Evolutionary conservation across 2,329 filamentous ascomycete genomes (phyloP), one percentile per base, ranked within the genome.

Genomic region (Fusarium piperis): DNA sequence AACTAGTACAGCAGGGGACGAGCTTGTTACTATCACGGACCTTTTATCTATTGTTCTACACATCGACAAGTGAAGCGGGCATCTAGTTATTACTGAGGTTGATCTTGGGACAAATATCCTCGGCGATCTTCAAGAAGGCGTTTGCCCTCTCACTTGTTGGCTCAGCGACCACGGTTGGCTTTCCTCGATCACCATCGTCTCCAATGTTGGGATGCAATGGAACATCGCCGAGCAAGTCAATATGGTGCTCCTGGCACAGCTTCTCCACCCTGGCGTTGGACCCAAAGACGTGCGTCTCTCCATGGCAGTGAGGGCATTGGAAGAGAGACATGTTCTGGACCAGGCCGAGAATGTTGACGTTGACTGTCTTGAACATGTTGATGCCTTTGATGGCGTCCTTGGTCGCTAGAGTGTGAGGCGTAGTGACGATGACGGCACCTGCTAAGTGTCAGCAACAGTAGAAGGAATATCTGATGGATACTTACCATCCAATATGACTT

Each of bases 261-360:
- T 84, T 86, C 38, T 85, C 82, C 1, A 95, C 93, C 16, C 90
- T 89, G 64, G 89, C 87, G 38, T 86, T 85, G 1, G 87, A 86
- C 2, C 93, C 92, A 78, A 97, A 96, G 23, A 97, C 90, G 68
- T 89, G 90, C 4, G 92, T 93, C 73, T 91, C 86, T n/a, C 89
- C 86, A 7, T 89, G 86, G 77, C 95, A 98, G 73, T 91, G 88
- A 1, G 93, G 93, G 74, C 94, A 97, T 4, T 87, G 89, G 79
- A 97, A 97, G 38, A 94, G 86, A 9, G 91, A 92, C 94, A 97
- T 97, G 78, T 97, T 97, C 79, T 96, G 92, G 18, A 99, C 92
- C 82, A 98, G 90, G 2, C 96, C 96, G 2, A 98, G 85, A 35
- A 96, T 88, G 56, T 93, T 91, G 7, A 97, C 90, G 62, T 92